Conservation (phyloP, 371 early-diverging fungal genomes). For the Mucor indicus region DNA sequence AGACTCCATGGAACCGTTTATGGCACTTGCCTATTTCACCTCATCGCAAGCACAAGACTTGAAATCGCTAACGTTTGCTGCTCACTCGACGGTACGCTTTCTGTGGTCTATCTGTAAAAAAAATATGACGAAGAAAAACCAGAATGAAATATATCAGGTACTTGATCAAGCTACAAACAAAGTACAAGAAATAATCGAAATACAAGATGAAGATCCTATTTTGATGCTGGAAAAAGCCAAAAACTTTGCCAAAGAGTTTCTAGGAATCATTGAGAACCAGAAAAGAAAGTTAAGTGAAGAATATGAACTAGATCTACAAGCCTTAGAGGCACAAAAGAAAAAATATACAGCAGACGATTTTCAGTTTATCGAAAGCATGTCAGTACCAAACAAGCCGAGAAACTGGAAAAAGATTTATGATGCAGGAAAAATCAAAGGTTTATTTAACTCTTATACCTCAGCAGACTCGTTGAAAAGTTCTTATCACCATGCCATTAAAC, state of each 20-base stretch:
- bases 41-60: constrained; percentile 9
- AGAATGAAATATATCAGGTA: constrained; percentile 4
- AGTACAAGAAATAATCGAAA: constrained; percentile 7
- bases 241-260: constrained; percentile 7
- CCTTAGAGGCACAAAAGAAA: constrained; percentile 1
- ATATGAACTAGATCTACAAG: constrained; percentile 1
- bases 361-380: constrained; percentile 2
- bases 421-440: too few relatives aligned
- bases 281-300: constrained; percentile 9
- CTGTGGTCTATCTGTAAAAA: constrained; percentile 1
- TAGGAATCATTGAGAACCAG: constrained; percentile 6
- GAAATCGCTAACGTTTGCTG: constrained; percentile 4
- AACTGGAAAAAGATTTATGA: constrained; percentile 14
- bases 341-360: constrained; percentile 3
- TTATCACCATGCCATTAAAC: too few relatives aligned
- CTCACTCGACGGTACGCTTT: constrained; percentile 10
- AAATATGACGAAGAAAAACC: constrained; percentile 2
- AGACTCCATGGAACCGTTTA: constrained; percentile 6
- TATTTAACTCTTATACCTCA: too few relatives aligned
- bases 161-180: constrained; percentile 4
- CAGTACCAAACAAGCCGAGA: constrained; percentile 3
- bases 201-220: constrained; percentile 5
- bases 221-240: constrained; percentile 6
- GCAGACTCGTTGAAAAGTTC: too few relatives aligned
- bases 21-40: constrained; percentile 10